Percentiles rank a stretch among this genome's conserved stretches.
Evolutionary conservation across 2,329 filamentous ascomycete species (phyloP).

Genomic region (Fusarium sublunatum): DNA sequence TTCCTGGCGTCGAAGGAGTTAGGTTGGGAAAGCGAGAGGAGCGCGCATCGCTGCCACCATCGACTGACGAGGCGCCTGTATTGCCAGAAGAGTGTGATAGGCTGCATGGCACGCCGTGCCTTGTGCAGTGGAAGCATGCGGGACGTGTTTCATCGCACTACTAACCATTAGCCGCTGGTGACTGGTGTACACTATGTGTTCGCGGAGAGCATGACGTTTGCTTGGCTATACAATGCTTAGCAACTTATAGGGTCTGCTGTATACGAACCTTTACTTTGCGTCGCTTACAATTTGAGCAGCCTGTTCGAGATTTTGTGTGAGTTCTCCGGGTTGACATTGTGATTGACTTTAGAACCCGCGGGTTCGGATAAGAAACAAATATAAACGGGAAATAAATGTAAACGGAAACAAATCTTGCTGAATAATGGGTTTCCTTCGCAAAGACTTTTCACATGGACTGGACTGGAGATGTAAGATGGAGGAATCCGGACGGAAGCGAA

Average conservation of each 20-base stretch:
- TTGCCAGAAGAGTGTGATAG: constrained; percentile 22
- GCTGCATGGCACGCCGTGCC: constrained; percentile 47
- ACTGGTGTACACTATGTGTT: neutral
- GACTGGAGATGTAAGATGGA: neutral
- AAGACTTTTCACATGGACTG: constrained; percentile 17
- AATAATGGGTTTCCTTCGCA: constrained; percentile 8
- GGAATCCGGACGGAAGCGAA: constrained; percentile 18
- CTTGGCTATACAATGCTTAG: neutral
- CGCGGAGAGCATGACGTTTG: neutral
- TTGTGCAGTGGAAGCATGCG: constrained; percentile 48
- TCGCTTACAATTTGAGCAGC: constrained; percentile 49
- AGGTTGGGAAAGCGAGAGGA: constrained; percentile 28
- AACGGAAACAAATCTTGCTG: constrained; percentile 1
- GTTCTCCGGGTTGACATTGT: constrained; percentile 44
- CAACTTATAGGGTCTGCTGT: neutral
- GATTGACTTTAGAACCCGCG: constrained; percentile 33
- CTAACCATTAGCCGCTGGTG: constrained; percentile 11
- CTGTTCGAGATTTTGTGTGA: constrained; percentile 51
- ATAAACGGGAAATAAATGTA: constrained; percentile 12
- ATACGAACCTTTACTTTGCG: constrained; percentile 50
- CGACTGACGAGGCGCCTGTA: neutral
- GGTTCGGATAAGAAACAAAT: constrained; percentile 25
- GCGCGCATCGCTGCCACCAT: neutral
- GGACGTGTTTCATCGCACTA: constrained; percentile 47
- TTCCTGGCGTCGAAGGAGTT: constrained; percentile 25